phyloP scores from a whole-genome alignment of 2,329 filamentous ascomycete genomes.

The Reticulascus tulasneorum region DNA sequence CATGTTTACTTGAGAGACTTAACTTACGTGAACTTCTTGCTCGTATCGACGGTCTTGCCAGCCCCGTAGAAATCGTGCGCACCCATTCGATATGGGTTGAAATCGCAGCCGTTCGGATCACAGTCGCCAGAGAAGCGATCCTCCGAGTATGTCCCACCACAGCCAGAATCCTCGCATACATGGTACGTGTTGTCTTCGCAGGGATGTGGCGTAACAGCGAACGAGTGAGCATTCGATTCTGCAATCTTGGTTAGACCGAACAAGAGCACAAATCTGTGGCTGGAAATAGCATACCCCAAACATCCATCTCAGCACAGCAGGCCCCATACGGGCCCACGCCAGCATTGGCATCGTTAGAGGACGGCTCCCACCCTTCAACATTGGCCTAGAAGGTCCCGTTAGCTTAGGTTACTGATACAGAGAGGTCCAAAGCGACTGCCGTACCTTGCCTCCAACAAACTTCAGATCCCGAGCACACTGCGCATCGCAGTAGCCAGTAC shows the following conservation, averaged over 20 bases:
- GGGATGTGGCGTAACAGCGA: constrained; percentile 53
- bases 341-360: constrained; percentile 46
- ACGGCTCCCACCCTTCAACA: constrained; percentile 40
- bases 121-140: constrained; percentile 54
- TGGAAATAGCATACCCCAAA: constrained; percentile 45
- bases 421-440: constrained; percentile 2
- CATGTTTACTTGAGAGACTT: not conserved
- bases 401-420: not conserved
- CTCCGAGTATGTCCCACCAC: constrained; percentile 43
- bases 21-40: constrained; percentile 43
- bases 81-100: constrained; percentile 61
- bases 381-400: constrained; percentile 25
- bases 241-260: not conserved
- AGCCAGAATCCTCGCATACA: constrained; percentile 29
- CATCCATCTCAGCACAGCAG: constrained; percentile 56
- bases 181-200: constrained; percentile 41
- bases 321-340: constrained; percentile 45
- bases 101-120: constrained; percentile 64
- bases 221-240: constrained; percentile 52
- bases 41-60: constrained; percentile 54
- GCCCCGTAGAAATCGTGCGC: constrained; percentile 56
- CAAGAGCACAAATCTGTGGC: not conserved
- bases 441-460: constrained; percentile 43
- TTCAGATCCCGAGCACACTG: constrained; percentile 44
- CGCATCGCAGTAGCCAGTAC: constrained; percentile 51